phyloP scores from a whole-genome alignment of 345 rosid genomes.

The Mallotus nudiflorus region DNA sequence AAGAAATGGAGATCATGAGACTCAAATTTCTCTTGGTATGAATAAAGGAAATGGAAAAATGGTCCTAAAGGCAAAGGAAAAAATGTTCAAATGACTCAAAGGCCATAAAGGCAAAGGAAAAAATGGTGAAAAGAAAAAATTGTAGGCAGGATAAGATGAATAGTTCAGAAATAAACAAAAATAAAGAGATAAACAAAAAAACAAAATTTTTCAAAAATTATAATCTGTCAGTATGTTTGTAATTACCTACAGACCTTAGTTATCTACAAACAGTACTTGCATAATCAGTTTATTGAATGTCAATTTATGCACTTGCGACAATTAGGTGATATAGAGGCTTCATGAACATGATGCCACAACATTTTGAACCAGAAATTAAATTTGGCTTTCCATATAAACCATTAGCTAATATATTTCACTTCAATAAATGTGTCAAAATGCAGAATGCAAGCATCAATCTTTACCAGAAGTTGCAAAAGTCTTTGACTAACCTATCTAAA shows the following conservation, averaged over 20 bases:
- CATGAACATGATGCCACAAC: background rate
- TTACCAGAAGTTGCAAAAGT: background rate
- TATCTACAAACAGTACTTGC: background rate
- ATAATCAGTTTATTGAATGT: background rate
- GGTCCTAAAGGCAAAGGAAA: background rate
- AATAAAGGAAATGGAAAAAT: background rate
- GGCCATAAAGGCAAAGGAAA: background rate
- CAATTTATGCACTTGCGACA: too few species aligned
- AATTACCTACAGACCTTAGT: too few species aligned
- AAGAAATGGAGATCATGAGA: background rate
- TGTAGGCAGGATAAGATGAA: too few species aligned
- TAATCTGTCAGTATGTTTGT: too few species aligned
- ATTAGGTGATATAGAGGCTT: background rate
- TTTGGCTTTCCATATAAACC: background rate
- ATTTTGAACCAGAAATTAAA: background rate
- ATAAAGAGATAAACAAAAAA: background rate
- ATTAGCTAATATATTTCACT: background rate
- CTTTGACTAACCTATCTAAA: constrained; percentile 60
- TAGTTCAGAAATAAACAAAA: background rate
- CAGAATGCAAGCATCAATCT: too few species aligned
- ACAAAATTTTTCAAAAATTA: background rate
- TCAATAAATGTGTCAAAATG: background rate
- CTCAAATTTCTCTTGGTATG: background rate
- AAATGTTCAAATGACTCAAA: background rate
- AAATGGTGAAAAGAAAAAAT: background rate